Evolutionary conservation across 2,329 filamentous ascomycete species (phyloP).

Genomic region (Arthrinium phaeospermum): DNA sequence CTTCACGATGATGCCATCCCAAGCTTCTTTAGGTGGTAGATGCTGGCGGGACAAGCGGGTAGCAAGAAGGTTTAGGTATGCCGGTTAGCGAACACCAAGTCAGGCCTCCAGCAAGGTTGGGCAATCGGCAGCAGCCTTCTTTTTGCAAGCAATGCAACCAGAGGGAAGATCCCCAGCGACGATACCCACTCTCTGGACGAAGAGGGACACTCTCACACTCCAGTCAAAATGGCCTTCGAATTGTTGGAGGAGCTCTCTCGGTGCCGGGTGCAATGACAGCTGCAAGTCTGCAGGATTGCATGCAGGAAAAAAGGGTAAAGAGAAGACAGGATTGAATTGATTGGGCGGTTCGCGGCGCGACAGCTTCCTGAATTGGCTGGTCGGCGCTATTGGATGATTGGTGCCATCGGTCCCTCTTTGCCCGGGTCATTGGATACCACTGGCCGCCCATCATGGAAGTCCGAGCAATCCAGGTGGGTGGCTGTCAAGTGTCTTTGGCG

Average conservation of each 20-base stretch:
- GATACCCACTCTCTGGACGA: slow-evolving; percentile 8
- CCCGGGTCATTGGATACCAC: not conserved
- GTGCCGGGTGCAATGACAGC: slow-evolving; percentile 1
- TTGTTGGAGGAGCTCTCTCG: not conserved
- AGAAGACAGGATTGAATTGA: not conserved
- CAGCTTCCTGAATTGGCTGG: slow-evolving; percentile 11
- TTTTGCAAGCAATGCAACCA: slow-evolving; percentile 7
- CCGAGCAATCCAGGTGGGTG: not conserved
- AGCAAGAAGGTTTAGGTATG: slow-evolving; percentile 10
- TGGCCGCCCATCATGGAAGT: not conserved
- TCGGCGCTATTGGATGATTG: slow-evolving; percentile 11
- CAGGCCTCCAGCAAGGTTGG: slow-evolving; percentile 1
- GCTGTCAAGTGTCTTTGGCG: not conserved
- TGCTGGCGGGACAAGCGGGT: not conserved
- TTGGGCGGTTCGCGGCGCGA: not conserved
- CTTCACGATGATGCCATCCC: slow-evolving; percentile 26
- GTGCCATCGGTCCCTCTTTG: slow-evolving; percentile 6
- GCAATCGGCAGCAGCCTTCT: not conserved
- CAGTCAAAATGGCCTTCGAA: not conserved
- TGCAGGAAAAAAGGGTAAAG: slow-evolving; percentile 2
- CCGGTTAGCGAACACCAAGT: slow-evolving; percentile 8
- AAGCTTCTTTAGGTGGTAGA: slow-evolving; percentile 15
- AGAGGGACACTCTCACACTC: not conserved
- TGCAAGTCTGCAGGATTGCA: slow-evolving; percentile 11
- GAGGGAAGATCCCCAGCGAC: not conserved